These are phyloP conservation scores for Neurospora africana DNA, from an alignment of 495 filamentous ascomycete genomes.

Conservation along the genomic window DNA sequence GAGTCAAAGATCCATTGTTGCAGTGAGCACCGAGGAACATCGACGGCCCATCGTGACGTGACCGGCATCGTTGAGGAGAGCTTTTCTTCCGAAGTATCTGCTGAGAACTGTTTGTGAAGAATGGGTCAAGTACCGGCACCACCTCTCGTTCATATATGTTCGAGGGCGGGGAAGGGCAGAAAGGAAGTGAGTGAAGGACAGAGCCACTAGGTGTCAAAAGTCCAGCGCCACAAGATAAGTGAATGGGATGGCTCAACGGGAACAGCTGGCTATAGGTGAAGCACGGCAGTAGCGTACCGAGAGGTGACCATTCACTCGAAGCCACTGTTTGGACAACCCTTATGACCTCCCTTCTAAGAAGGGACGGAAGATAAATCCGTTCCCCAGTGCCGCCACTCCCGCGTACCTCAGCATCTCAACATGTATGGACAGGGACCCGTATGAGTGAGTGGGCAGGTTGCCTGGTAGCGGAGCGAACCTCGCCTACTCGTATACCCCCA, in stretches of 20 bases:
- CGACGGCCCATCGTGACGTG: conserved; percentile 32
- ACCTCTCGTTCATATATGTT: neutral
- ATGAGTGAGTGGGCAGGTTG: neutral
- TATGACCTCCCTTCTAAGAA: neutral
- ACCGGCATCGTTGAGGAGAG: conserved; percentile 22
- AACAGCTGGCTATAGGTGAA: neutral
- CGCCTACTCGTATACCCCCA: neutral
- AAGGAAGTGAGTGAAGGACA: conserved; percentile 1
- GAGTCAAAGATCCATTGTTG: conserved; percentile 32
- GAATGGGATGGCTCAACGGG: neutral
- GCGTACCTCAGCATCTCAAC: neutral
- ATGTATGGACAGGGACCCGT: neutral
- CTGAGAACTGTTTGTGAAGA: neutral
- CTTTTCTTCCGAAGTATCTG: conserved; percentile 3
- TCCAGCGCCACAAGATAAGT: neutral
- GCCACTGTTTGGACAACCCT: neutral
- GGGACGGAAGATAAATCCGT: neutral
- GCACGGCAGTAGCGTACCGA: neutral
- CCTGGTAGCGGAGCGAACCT: neutral
- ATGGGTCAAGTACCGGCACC: neutral
- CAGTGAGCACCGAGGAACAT: conserved; percentile 27
- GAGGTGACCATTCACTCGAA: neutral
- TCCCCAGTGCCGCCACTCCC: neutral
- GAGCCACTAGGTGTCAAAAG: neutral
- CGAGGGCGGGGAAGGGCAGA: neutral